A percentile compares a stretch with the other conserved stretches of the same genome.
Conservation (phyloP, 139 green algal species). For the Chlamydomonas sphaeroides region DNA sequence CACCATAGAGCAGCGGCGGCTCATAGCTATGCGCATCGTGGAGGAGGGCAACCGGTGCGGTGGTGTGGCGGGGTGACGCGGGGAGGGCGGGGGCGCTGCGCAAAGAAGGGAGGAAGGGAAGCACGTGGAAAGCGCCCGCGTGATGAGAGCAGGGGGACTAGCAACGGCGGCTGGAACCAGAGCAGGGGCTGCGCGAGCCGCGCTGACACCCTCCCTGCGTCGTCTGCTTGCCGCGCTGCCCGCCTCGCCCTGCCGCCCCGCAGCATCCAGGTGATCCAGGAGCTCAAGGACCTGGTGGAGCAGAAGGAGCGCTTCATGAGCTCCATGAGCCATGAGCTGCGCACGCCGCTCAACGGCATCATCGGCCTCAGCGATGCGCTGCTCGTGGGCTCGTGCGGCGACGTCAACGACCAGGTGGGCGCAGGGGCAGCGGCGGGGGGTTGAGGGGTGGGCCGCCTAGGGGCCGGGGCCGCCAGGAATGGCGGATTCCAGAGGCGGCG, state of each 20-base stretch:
- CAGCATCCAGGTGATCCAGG: constrained; percentile 59
- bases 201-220: too few relatives aligned
- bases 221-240: too few relatives aligned
- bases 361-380: constrained; percentile 65
- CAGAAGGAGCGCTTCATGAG: constrained; percentile 76
- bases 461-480: too few relatives aligned
- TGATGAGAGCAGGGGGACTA: too few relatives aligned
- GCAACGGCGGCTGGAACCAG: too few relatives aligned
- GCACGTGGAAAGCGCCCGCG: too few relatives aligned
- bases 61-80: neutral
- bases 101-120: too few relatives aligned
- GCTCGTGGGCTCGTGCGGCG: constrained; percentile 50
- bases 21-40: constrained; percentile 58
- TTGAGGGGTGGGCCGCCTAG: neutral
- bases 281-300: constrained; percentile 64
- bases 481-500: neutral
- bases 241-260: neutral
- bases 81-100: too few relatives aligned
- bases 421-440: neutral
- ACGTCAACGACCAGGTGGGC: constrained; percentile 38
- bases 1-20: constrained; percentile 63
- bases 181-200: too few relatives aligned
- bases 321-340: constrained; percentile 67
- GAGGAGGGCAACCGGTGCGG: constrained; percentile 52
- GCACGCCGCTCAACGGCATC: constrained; percentile 74